Evolutionary conservation across 495 filamentous ascomycete genomes (phyloP), one percentile per base, ranked within the genome.

Genomic region (Bryoglossum gracile): DNA sequence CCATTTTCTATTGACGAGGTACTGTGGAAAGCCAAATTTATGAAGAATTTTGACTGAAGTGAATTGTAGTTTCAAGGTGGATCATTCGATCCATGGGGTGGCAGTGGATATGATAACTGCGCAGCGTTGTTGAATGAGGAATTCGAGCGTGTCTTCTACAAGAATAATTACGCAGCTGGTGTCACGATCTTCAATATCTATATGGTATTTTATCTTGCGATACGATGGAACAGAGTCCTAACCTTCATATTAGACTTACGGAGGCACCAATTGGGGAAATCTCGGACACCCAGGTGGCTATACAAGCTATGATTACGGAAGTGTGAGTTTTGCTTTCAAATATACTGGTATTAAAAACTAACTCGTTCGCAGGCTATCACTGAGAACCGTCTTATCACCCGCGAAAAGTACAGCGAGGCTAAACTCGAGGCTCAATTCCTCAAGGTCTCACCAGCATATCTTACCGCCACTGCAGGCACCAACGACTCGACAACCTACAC

Each of bases 211-310:
- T 14, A 9, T 11, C 34, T 37, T 21, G 14, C n/a, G 2, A 4
- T 14, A 21, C 16, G 24, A 8, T 42, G 13, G 59, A 47, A 11
- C 50, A 81, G 78, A 78, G 68, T 1, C 82, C 71, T 42, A 23
- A 42, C 16, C 8, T 19, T 11, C 4, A 11, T 18, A 9, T 8
- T 19, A 42, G 39, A 30, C 28, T 5, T 33, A 33, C 36, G 84
- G 85, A 26, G 84, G 83, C n/a, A 86, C 85, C 1, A 90, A 89
- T 62, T 89, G 85, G 86, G 86, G 86, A 6, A 88, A 89, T 51
- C 59, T 89, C 23, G 84, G 84, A 2, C 72, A 84, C 53, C 71
- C 76, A 8, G 73, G 71, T 16, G 75, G 74, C 14, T 81, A 81
- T 55, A 79, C 78, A 1, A 73, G 67, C n/a, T 82, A 82, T 52